Percentiles rank a stretch among this genome's conserved stretches.
Conservation (phyloP, 2,329 filamentous ascomycete genomes). For the Cadophora gregata region DNA sequence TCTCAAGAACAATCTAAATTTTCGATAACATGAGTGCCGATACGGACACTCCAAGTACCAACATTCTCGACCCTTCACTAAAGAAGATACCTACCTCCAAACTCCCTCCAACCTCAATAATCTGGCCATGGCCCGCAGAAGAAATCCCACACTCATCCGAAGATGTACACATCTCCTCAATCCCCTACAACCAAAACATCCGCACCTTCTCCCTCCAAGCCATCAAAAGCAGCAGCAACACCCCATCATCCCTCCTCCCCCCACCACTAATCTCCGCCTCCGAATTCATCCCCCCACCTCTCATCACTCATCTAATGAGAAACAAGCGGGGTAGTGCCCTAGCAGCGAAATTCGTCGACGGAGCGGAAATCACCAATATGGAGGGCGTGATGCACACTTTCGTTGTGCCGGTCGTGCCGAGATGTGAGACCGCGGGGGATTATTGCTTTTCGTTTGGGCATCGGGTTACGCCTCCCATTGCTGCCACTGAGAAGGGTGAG, state of each 20-base stretch:
- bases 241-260: slow-evolving; percentile 21
- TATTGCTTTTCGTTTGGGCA: slow-evolving; percentile 35
- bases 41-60: not conserved
- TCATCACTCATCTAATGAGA: slow-evolving; percentile 36
- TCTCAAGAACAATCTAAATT: not conserved
- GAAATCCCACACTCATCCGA: slow-evolving; percentile 22
- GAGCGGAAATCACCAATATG: slow-evolving; percentile 38
- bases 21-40: not conserved
- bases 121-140: slow-evolving; percentile 8
- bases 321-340: slow-evolving; percentile 36
- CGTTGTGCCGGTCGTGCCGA: slow-evolving; percentile 36
- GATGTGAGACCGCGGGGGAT: slow-evolving; percentile 38
- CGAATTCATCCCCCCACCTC: slow-evolving; percentile 29
- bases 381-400: slow-evolving; percentile 40
- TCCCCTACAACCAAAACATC: slow-evolving; percentile 19
- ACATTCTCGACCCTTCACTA: not conserved
- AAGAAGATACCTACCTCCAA: not conserved
- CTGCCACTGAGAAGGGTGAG: too few relatives aligned
- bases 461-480: slow-evolving; percentile 21
- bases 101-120: not conserved
- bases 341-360: slow-evolving; percentile 29
- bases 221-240: slow-evolving; percentile 1
- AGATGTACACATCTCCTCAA: slow-evolving; percentile 17
- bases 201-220: slow-evolving; percentile 30
- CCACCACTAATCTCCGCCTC: slow-evolving; percentile 37